Conservation (phyloP, 2,329 filamentous ascomycete genomes). For the Scedosporium dehoogii region DNA sequence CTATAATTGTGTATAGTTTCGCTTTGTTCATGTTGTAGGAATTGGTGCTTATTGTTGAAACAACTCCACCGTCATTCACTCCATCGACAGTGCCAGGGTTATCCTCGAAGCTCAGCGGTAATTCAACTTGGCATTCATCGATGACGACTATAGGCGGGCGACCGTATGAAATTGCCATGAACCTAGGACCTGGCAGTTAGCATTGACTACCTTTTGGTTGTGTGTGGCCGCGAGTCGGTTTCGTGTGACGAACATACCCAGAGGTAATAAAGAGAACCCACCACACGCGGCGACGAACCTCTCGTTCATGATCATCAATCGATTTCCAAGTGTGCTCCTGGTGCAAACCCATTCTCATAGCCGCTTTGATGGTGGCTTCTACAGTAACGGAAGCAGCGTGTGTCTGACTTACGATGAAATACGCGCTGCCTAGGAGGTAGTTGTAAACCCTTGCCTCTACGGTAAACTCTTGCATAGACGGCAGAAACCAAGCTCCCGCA, state of each 20-base stretch:
- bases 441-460: neutral
- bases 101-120: neutral
- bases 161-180: neutral
- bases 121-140: neutral
- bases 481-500: neutral
- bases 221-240: too few relatives aligned
- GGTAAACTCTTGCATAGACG: neutral
- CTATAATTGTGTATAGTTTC: neutral
- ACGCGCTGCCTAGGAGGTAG: neutral
- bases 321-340: neutral
- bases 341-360: neutral
- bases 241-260: too few relatives aligned
- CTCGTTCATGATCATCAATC: neutral
- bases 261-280: too few relatives aligned
- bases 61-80: neutral
- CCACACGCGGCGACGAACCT: too few relatives aligned
- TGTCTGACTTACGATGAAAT: neutral
- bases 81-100: neutral
- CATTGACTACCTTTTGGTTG: too few relatives aligned
- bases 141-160: neutral
- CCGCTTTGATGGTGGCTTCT: neutral
- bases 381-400: neutral
- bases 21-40: neutral
- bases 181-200: neutral
- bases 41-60: neutral